A percentile compares a stretch with the other conserved stretches of the same genome.
phyloP scores from a whole-genome alignment of 202 grass and related monocot genomes.

The Thinopyrum obtusiflorum region DNA sequence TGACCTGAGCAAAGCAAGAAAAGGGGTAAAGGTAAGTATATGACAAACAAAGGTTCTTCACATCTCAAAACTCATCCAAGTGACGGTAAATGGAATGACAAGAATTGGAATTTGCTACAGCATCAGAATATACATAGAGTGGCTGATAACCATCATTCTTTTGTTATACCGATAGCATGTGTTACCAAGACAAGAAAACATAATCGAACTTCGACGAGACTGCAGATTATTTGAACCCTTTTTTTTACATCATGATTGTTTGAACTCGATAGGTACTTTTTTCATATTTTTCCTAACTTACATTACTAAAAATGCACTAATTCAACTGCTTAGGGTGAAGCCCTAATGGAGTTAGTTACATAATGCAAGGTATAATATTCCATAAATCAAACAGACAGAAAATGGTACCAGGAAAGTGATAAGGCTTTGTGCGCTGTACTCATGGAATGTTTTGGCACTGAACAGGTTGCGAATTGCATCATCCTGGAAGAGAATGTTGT shows the following conservation, averaged over 20 bases:
- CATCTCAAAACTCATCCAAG: slow-evolving; percentile 5
- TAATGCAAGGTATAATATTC: neutral
- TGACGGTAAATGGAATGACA: slow-evolving; percentile 1
- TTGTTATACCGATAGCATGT: slow-evolving; percentile 4
- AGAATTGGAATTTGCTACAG: neutral
- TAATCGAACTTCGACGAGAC: neutral
- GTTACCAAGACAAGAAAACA: neutral
- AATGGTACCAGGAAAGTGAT: slow-evolving; percentile 86
- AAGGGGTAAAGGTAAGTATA: slow-evolving; percentile 20
- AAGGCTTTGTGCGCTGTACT: slow-evolving; percentile 98
- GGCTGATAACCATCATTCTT: neutral
- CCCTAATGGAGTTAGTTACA: neutral
- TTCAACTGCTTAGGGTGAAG: slow-evolving; percentile 25
- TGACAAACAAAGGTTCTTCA: slow-evolving; percentile 14
- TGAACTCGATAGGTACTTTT: slow-evolving; percentile 4
- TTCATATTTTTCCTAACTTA: neutral
- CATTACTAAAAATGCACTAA: slow-evolving; percentile 11
- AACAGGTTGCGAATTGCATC: slow-evolving; percentile 98
- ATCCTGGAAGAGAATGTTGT: slow-evolving; percentile 57
- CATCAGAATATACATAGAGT: neutral
- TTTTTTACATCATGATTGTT: neutral
- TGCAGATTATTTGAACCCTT: neutral
- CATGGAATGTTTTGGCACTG: slow-evolving; percentile 99
- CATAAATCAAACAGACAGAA: slow-evolving; percentile 15
- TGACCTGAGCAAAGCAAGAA: slow-evolving; percentile 58